Evolutionary conservation across 148 eudicot genomes (phyloP).

Genomic region (Vaccinium myrtillus): DNA sequence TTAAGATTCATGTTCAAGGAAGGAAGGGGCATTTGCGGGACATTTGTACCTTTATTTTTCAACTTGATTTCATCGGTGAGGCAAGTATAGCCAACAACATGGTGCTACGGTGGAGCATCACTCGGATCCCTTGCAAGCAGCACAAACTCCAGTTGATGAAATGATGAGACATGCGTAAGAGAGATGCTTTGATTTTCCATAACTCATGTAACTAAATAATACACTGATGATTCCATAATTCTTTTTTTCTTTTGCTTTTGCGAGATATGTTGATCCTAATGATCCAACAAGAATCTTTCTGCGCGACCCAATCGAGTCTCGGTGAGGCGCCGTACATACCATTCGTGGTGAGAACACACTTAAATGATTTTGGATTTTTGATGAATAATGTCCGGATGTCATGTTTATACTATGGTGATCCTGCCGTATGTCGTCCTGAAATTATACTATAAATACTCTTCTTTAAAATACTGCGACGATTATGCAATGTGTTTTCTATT

Average conservation of each 20-base stretch:
- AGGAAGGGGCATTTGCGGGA: slow-evolving; percentile 98
- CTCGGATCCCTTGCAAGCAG: slow-evolving; percentile 78
- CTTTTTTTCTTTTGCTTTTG: not conserved
- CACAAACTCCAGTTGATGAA: slow-evolving; percentile 94
- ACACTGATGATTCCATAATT: not conserved
- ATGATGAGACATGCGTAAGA: slow-evolving; percentile 99
- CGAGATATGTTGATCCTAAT: slow-evolving; percentile 94
- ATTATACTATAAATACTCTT: not conserved
- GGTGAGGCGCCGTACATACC: slow-evolving; percentile 87
- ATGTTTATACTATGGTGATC: not conserved
- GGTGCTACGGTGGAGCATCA: slow-evolving; percentile 44
- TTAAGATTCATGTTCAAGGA: slow-evolving; percentile 96
- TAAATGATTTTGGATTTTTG: not conserved
- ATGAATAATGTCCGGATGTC: not conserved
- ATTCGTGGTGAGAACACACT: slow-evolving; percentile 38
- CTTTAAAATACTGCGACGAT: not conserved
- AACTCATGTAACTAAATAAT: not conserved
- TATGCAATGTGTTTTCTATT: not conserved
- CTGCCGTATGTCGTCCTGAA: not conserved
- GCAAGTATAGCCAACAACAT: slow-evolving; percentile 55
- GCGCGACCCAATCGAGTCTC: slow-evolving; percentile 85
- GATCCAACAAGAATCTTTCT: slow-evolving; percentile 90
- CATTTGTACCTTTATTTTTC: slow-evolving; percentile 84
- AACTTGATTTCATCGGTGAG: slow-evolving; percentile 72
- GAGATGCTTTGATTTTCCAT: slow-evolving; percentile 25